phyloP scores from a whole-genome alignment of 768 basidiomycete genomes.

The Trametes coccinea region DNA sequence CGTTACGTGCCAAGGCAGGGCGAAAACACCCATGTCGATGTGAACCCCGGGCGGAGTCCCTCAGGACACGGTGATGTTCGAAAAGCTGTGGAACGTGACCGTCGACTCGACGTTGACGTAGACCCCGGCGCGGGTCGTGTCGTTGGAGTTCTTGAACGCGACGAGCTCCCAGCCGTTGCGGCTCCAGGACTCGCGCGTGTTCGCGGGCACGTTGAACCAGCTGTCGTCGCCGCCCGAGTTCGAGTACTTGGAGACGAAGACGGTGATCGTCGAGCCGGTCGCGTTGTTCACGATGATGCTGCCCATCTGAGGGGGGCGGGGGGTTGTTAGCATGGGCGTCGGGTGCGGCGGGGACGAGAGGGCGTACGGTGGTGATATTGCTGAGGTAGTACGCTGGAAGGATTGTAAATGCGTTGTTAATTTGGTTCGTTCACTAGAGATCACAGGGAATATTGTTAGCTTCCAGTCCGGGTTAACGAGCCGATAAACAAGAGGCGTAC shows the following conservation, averaged over 20 bases:
- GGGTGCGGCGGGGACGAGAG: background rate
- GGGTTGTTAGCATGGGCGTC: background rate
- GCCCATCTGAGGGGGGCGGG: background rate
- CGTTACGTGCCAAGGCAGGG: too few relatives aligned
- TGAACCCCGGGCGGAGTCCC: background rate
- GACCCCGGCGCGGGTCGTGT: slow-evolving; percentile 10
- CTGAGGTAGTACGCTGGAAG: too few relatives aligned
- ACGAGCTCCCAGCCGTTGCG: slow-evolving; percentile 17
- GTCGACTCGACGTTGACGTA: slow-evolving; percentile 6
- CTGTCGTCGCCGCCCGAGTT: slow-evolving; percentile 5
- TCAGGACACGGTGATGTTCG: background rate
- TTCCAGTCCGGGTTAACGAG: too few relatives aligned
- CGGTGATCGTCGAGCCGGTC: background rate
- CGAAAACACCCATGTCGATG: too few relatives aligned
- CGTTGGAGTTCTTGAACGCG: slow-evolving; percentile 13
- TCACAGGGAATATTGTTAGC: too few relatives aligned
- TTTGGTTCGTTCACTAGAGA: too few relatives aligned
- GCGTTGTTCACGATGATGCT: slow-evolving; percentile 15
- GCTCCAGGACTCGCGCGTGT: slow-evolving; percentile 10
- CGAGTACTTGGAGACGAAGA: slow-evolving; percentile 18
- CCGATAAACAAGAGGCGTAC: too few relatives aligned
- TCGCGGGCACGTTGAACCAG: slow-evolving; percentile 11
- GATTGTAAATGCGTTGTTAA: too few relatives aligned
- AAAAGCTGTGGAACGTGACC: slow-evolving; percentile 4
- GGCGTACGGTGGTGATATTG: background rate